Evolutionary conservation across 371 early-diverging fungal genomes (phyloP), one percentile per base, ranked within the genome.

Genomic region (Dichotomocladium elegans): DNA sequence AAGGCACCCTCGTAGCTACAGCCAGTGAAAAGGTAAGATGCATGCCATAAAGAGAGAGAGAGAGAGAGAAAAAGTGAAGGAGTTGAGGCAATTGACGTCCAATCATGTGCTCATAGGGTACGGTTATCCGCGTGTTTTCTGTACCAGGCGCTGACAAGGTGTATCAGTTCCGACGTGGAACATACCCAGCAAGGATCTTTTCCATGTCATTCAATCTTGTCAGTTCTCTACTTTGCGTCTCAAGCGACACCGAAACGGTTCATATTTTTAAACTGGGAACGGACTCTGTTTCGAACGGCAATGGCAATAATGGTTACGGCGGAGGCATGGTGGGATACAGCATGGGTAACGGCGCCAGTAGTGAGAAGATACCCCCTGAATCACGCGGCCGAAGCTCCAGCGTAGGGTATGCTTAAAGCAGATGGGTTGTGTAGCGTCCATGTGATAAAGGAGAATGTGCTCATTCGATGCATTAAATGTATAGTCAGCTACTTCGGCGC

Each of bases 131-230:
- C 17, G 94, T 98, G 10, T 97, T 94, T 60, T 82, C 93, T 1
- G 79, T 95, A 17, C 93, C 94, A 10, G 80, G 86, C 47, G 95
- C 90, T 21, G 80, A 88, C 55, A 89, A 92, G 58, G 79, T 96
- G n/a, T 91, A 83, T 64, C 96, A 97, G 71, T 95, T 98, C 74
- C 85, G 99, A 47, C 77, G 99, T 26, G 99, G 99, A 51, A 81
- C 95, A 4, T 94, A 94, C 62, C 85, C 93, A 5, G 91, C 96
- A 17, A 80, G 86, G 44, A 97, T 98, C 51, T 91, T 86, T 60
- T 94, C 91, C n/a, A 82, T 98, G 44, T 80, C 94, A 1, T 98
- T 98, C 65, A 93, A 94, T 55, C 67, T 89, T 3, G 80, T 85
- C 15, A 85, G 84, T 52, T 83, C 90, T 5, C 63, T 95, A 41